These are phyloP conservation scores for Aureobasidium mangrovei DNA, from an alignment of 2,329 filamentous ascomycete genomes.

Conservation along the genomic window DNA sequence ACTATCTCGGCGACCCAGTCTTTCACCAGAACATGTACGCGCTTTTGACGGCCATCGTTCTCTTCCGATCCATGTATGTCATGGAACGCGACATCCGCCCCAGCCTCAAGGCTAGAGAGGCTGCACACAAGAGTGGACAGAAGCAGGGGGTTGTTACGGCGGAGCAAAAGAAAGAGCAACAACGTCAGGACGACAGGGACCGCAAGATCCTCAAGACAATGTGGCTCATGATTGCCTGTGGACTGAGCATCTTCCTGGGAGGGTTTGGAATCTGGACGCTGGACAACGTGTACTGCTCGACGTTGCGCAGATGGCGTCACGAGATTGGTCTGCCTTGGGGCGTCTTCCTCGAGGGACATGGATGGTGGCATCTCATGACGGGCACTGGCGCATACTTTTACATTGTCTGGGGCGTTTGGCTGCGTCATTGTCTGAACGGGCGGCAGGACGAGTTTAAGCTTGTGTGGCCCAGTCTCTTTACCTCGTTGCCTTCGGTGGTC, in stretches of 20 bases:
- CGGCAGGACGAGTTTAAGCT: slow-evolving; percentile 63
- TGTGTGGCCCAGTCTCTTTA: slow-evolving; percentile 56
- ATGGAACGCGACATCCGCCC: slow-evolving; percentile 63
- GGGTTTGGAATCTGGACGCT: slow-evolving; percentile 72
- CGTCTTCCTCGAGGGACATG: slow-evolving; percentile 62
- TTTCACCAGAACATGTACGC: slow-evolving; percentile 80
- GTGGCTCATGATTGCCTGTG: slow-evolving; percentile 66
- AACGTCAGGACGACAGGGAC: slow-evolving; percentile 48
- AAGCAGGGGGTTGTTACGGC: slow-evolving; percentile 13
- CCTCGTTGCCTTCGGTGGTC: slow-evolving; percentile 46
- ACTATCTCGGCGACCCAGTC: slow-evolving; percentile 68
- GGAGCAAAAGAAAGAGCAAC: slow-evolving; percentile 29
- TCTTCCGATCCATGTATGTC: slow-evolving; percentile 65
- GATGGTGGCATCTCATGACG: slow-evolving; percentile 75
- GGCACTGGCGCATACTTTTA: slow-evolving; percentile 77
- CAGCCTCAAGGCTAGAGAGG: slow-evolving; percentile 38
- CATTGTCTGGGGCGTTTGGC: slow-evolving; percentile 75
- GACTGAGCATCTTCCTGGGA: slow-evolving; percentile 60
- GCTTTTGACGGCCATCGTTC: slow-evolving; percentile 58
- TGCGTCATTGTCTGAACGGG: slow-evolving; percentile 66
- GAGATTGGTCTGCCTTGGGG: slow-evolving; percentile 71
- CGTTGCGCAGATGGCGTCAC: slow-evolving; percentile 56
- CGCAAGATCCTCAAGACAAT: slow-evolving; percentile 53
- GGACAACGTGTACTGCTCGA: slow-evolving; percentile 67
- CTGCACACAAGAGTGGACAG: slow-evolving; percentile 23